These are phyloP conservation scores for Hypoxylon sp. DNA, from an alignment of 2,329 filamentous ascomycete species.

Conservation along the genomic window DNA sequence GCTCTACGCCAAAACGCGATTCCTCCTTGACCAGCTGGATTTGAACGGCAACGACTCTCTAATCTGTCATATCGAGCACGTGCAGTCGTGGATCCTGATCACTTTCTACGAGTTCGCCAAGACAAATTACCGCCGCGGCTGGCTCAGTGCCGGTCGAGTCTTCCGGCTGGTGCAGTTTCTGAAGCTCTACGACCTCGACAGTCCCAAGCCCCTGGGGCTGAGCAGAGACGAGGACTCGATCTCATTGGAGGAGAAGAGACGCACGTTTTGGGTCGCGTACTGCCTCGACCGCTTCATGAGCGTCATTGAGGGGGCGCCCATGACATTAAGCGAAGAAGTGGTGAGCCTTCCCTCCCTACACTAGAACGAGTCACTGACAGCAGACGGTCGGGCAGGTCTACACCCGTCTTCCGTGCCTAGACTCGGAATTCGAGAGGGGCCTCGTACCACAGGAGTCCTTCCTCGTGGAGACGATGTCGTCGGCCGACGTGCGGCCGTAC, in stretches of 20 bases:
- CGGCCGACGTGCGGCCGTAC: slow-evolving; percentile 28
- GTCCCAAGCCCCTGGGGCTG: slow-evolving; percentile 14
- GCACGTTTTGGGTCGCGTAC: slow-evolving; percentile 32
- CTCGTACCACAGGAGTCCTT: slow-evolving; percentile 30
- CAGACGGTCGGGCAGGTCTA: slow-evolving; percentile 16
- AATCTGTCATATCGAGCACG: slow-evolving; percentile 29
- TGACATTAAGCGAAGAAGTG: slow-evolving; percentile 32
- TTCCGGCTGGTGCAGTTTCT: slow-evolving; percentile 30
- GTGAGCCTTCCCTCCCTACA: slow-evolving; percentile 8
- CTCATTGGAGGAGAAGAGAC: slow-evolving; percentile 29
- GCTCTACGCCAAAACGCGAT: slow-evolving; percentile 29
- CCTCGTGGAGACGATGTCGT: slow-evolving; percentile 28
- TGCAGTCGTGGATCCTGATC: slow-evolving; percentile 31
- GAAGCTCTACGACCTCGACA: slow-evolving; percentile 30
- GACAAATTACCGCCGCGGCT: slow-evolving; percentile 30
- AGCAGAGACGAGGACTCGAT: slow-evolving; percentile 14
- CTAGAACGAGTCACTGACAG: neutral
- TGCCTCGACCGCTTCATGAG: slow-evolving; percentile 33
- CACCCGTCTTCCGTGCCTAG: slow-evolving; percentile 30
- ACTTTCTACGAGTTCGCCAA: slow-evolving; percentile 30
- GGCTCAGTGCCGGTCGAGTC: slow-evolving; percentile 31
- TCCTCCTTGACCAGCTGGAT: slow-evolving; percentile 31
- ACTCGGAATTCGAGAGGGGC: slow-evolving; percentile 31
- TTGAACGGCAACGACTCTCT: slow-evolving; percentile 21
- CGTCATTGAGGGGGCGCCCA: slow-evolving; percentile 29